These are phyloP conservation scores for Albatrellus sp. DNA, from an alignment of 1,284 basidiomycete genomes.

Conservation along the genomic window DNA sequence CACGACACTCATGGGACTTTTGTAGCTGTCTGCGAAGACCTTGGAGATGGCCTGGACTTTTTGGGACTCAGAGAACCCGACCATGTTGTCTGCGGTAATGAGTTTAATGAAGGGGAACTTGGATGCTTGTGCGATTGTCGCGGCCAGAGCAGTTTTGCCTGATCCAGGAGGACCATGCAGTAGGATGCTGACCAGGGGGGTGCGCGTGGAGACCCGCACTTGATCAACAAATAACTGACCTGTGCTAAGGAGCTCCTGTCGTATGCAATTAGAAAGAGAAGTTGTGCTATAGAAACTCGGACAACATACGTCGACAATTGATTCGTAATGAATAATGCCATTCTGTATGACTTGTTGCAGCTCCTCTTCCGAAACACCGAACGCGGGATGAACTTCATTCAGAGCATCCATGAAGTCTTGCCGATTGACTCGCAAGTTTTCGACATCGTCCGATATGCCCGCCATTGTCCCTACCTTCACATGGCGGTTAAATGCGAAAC, in stretches of 20 bases:
- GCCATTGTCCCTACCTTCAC: conserved; percentile 96
- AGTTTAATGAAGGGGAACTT: conserved; percentile 98
- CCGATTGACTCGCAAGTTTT: conserved; percentile 83
- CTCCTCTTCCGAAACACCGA: conserved; percentile 97
- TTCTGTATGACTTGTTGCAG: conserved; percentile 90
- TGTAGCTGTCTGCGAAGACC: conserved; percentile 93
- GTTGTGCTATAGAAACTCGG: too few species aligned
- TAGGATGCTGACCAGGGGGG: conserved; percentile 85
- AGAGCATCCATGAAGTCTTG: conserved; percentile 86
- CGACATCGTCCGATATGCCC: conserved; percentile 91
- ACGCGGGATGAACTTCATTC: conserved; percentile 93
- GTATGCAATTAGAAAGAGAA: conserved; percentile 8
- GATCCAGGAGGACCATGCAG: conserved; percentile 85
- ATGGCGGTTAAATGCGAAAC: conserved; percentile 96
- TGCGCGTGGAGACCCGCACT: conserved; percentile 82
- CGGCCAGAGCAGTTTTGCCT: conserved; percentile 94
- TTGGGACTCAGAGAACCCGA: conserved; percentile 84
- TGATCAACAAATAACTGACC: conserved; percentile 94
- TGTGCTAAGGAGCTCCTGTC: conserved; percentile 76
- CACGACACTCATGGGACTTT: conserved; percentile 92
- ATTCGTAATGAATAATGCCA: conserved; percentile 89
- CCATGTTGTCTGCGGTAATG: conserved; percentile 94
- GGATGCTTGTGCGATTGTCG: conserved; percentile 88
- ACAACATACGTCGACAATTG: conserved; percentile 56
- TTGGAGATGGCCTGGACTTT: conserved; percentile 92